A percentile compares a stretch with the other conserved stretches of the same genome.
These are phyloP conservation scores for Acer campestre DNA, from an alignment of 345 rosid species.

Conservation along the genomic window DNA sequence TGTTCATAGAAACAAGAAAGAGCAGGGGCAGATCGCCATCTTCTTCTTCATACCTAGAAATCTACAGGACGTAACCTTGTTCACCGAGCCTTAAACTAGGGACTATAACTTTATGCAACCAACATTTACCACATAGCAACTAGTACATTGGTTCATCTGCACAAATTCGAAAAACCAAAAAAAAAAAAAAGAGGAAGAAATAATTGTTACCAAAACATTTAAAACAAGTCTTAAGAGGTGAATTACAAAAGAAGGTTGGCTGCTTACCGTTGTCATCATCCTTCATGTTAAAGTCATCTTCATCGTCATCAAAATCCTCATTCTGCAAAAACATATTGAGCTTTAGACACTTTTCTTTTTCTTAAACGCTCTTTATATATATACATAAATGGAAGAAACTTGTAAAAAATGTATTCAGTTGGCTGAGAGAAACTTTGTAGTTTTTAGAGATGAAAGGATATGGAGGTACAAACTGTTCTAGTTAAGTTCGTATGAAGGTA, in stretches of 20 bases:
- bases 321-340: constrained; percentile 31
- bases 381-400: background rate
- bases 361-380: background rate
- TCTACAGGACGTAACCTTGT: background rate
- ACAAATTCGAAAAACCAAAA: background rate
- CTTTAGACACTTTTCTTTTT: background rate
- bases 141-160: constrained; percentile 42
- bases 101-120: too few species aligned
- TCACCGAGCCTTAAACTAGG: background rate
- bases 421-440: background rate
- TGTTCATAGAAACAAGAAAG: background rate
- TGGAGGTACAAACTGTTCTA: background rate
- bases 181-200: background rate
- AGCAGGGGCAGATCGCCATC: too few species aligned
- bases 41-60: background rate
- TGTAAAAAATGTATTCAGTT: background rate
- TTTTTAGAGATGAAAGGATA: background rate
- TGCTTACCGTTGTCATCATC: constrained; percentile 46
- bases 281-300: constrained; percentile 46
- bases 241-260: background rate
- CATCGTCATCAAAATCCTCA: constrained; percentile 53
- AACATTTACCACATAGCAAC: background rate
- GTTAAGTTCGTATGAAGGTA: background rate
- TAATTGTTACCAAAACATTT: background rate
- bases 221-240: background rate